These are phyloP conservation scores for Hypomontagnella monticulosa DNA, from an alignment of 495 filamentous ascomycete species.

Conservation along the genomic window DNA sequence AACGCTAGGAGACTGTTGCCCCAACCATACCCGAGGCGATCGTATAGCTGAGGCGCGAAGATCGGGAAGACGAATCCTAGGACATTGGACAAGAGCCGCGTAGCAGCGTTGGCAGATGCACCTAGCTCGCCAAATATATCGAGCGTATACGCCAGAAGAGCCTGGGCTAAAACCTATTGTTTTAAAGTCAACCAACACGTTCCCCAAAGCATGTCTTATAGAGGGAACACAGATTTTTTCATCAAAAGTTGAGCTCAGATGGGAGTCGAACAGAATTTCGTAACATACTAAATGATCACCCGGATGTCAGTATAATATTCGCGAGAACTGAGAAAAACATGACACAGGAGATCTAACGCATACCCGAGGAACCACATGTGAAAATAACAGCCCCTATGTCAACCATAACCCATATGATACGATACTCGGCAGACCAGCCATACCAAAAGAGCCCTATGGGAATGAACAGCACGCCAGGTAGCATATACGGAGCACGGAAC, in stretches of 20 bases:
- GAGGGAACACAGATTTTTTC: too few species aligned
- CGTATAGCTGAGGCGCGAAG: slow-evolving; percentile 62
- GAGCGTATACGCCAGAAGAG: slow-evolving; percentile 69
- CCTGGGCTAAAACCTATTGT: too few species aligned
- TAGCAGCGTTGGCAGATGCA: slow-evolving; percentile 36
- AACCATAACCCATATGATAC: slow-evolving; percentile 64
- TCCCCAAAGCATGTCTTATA: too few species aligned
- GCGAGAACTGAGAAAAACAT: too few species aligned
- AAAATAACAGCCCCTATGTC: slow-evolving; percentile 65
- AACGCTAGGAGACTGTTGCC: slow-evolving; percentile 62
- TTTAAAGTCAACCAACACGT: too few species aligned
- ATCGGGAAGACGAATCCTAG: slow-evolving; percentile 60
- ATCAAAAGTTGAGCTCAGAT: too few species aligned
- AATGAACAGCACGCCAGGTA: slow-evolving; percentile 65
- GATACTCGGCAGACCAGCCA: slow-evolving; percentile 69
- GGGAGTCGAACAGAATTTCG: too few species aligned
- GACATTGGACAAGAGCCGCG: slow-evolving; percentile 31
- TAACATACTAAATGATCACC: too few species aligned
- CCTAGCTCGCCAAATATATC: slow-evolving; percentile 38
- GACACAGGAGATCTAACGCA: too few species aligned
- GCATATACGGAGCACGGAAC: slow-evolving; percentile 67
- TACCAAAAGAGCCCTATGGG: slow-evolving; percentile 66
- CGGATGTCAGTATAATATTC: too few species aligned
- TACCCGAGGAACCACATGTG: slow-evolving; percentile 64
- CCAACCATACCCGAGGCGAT: slow-evolving; percentile 60